Percentiles rank a stretch among this genome's conserved stretches.
These are phyloP conservation scores for Zygotorulaspora mrakii DNA, from an alignment of 1,139 yeast species.

Conservation along the genomic window DNA sequence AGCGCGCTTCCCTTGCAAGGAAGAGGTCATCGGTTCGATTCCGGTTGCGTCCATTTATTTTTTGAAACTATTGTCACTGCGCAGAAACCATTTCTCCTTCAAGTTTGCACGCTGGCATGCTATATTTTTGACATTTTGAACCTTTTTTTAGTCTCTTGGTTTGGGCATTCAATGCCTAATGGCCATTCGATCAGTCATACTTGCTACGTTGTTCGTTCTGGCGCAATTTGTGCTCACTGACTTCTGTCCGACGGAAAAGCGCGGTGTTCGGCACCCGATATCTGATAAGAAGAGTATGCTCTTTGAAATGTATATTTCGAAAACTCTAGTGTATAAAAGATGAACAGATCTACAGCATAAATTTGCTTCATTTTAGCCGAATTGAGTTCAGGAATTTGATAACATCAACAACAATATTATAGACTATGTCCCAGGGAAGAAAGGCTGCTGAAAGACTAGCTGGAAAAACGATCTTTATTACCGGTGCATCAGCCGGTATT, in stretches of 20 bases:
- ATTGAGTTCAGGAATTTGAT: not conserved
- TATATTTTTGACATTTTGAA: too few species aligned
- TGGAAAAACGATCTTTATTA: conserved; percentile 44
- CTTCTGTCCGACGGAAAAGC: conserved; percentile 2
- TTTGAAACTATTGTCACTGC: too few species aligned
- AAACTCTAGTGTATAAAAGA: too few species aligned
- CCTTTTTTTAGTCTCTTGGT: too few species aligned
- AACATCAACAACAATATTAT: not conserved
- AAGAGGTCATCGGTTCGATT: conserved; percentile 38
- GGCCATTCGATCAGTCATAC: too few species aligned
- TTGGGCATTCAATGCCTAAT: too few species aligned
- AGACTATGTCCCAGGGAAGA: conserved; percentile 42
- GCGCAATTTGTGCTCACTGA: not conserved
- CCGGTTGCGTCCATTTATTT: conserved; percentile 34
- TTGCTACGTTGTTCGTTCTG: too few species aligned
- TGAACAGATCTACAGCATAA: too few species aligned
- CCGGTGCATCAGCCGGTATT: conserved; percentile 53
- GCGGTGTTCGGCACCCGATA: conserved; percentile 10
- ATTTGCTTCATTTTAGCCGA: too few species aligned
- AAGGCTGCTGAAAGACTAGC: conserved; percentile 40
- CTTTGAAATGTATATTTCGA: not conserved
- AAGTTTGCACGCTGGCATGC: too few species aligned
- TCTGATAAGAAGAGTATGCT: conserved; percentile 1
- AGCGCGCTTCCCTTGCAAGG: conserved; percentile 38
- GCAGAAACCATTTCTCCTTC: too few species aligned